Evolutionary conservation across 208 protist genomes (phyloP).

Genomic region (Wallacemonas sp.): DNA sequence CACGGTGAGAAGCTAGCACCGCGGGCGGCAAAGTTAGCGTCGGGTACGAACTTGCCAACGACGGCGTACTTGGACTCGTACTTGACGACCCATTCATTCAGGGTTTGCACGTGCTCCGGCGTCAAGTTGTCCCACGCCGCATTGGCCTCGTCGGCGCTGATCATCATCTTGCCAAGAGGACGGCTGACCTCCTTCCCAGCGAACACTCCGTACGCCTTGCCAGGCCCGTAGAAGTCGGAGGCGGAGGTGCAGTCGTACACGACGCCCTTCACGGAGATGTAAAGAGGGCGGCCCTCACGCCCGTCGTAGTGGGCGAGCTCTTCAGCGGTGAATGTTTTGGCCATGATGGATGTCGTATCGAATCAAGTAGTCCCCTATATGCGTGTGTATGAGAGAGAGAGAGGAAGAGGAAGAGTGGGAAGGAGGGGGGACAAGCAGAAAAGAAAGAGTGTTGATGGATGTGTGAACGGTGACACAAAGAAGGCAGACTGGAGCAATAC

Average conservation of each 20-base stretch:
- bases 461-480: no score
- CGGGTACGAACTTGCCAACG: constrained; percentile 50
- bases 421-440: no score
- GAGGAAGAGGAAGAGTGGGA: neutral
- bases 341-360: neutral
- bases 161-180: constrained; percentile 82
- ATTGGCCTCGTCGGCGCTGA: constrained; percentile 79
- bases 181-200: constrained; percentile 80
- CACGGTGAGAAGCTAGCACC: constrained; percentile 49
- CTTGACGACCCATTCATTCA: constrained; percentile 79
- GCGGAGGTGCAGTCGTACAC: constrained; percentile 79
- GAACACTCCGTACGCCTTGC: constrained; percentile 76
- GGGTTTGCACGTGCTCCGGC: constrained; percentile 55
- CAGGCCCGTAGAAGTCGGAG: constrained; percentile 75
- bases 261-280: constrained; percentile 78
- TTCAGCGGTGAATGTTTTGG: constrained; percentile 42
- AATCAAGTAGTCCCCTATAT: no score
- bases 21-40: constrained; percentile 44
- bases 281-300: constrained; percentile 44
- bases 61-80: constrained; percentile 79
- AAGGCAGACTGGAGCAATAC: no score
- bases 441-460: no score
- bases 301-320: constrained; percentile 57
- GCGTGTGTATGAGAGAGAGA: neutral
- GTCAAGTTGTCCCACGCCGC: constrained; percentile 69